Evolutionary conservation across 441 rosid genomes (phyloP), one percentile per base, ranked within the genome.

Genomic region (Bruguiera hainesii): DNA sequence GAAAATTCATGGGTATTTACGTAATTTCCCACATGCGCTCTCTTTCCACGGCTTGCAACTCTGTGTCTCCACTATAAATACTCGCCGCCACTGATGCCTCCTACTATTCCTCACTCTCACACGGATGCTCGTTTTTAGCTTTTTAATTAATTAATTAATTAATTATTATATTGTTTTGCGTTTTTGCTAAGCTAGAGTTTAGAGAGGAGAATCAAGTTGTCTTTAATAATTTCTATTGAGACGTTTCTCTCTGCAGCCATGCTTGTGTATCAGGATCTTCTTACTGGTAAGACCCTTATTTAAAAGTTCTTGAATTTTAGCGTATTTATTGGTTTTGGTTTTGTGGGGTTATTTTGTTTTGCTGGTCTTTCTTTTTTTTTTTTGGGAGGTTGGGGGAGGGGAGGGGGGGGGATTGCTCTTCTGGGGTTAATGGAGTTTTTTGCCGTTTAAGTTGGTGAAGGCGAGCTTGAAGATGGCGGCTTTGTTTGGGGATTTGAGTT

Each of bases 231-330:
- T 37, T 65, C n/a, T 21, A 56, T 18, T 5, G 23, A 50, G 2
- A 64, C 1, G 11, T 3, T 35, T 7, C 6, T 2, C 51, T 25
- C 30, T 55, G n/a, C 23, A 48, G 61, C 28, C 85, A 87, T 87
- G 96, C 76, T 87, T 71, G 88, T 90, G 35, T 90, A 90, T 68
- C 89, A 90, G 70, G 87, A 87, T 85, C 78, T 81, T 62, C 85
- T 87, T 61, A 76, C 84, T 35, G 87, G 93, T 89, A 76, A 20
- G 8, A 4, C 30, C 28, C 11, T 2, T 26, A 10, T 11, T 61
- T 59, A 30, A 9, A 0, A 15, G 15, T 2, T 49, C 13, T 56
- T 25, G 28, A 15, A 30, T 61, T n/a, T 49, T 42, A 42, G 48
- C 5, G 18, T 42, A 13, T 42, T 11, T 42, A 11, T 42, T 13